Evolutionary conservation across 345 rosid genomes (phyloP).

Genomic region (Geranium rotundifolium): DNA sequence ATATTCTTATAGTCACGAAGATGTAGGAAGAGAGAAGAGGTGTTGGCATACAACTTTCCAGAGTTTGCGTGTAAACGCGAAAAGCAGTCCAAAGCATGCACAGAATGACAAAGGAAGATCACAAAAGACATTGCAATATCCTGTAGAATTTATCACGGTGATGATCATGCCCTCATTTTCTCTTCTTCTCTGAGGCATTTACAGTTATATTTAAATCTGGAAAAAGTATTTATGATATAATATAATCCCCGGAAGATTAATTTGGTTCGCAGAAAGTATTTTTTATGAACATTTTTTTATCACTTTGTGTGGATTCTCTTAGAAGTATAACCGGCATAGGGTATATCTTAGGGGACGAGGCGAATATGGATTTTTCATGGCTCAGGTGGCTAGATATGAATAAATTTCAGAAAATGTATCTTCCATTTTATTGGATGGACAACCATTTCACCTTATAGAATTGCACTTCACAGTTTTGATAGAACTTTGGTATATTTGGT

Average conservation of each 20-base stretch:
- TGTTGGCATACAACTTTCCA: conserved; percentile 83
- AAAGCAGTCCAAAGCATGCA: conserved; percentile 22
- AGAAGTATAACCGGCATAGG: too few relatives aligned
- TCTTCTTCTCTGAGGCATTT: neutral
- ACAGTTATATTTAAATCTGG: neutral
- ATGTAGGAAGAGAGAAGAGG: conserved; percentile 57
- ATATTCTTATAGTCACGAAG: conserved; percentile 33
- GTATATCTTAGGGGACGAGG: too few relatives aligned
- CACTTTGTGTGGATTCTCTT: too few relatives aligned
- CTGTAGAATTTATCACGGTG: conserved; percentile 69
- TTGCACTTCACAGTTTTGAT: neutral
- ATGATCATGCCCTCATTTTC: conserved; percentile 11
- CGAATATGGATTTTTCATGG: too few relatives aligned
- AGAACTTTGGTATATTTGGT: neutral
- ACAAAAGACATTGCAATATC: conserved; percentile 29
- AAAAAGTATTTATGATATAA: neutral
- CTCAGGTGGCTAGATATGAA: too few relatives aligned
- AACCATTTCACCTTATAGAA: too few relatives aligned
- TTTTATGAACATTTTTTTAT: too few relatives aligned
- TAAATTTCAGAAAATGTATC: too few relatives aligned
- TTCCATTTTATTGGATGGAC: too few relatives aligned
- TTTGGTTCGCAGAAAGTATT: too few relatives aligned
- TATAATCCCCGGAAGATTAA: too few relatives aligned
- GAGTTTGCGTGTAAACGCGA: conserved; percentile 47
- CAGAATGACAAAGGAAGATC: conserved; percentile 31